phyloP scores from a whole-genome alignment of 495 filamentous ascomycete genomes.

The Tricharina praecox region DNA sequence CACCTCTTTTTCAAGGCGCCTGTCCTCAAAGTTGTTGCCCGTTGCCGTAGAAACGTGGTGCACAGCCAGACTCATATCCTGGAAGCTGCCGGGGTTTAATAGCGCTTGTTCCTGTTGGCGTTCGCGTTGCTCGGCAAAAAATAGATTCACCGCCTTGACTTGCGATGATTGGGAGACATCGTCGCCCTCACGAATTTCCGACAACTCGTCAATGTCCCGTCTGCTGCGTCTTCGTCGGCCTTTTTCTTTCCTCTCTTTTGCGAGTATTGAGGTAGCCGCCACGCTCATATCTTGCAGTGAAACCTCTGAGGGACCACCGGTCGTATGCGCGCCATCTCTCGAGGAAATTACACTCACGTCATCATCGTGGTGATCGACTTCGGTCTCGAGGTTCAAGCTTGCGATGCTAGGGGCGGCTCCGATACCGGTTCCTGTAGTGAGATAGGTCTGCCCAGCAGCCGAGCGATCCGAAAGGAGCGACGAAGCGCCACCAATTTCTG shows the following conservation, averaged over 20 bases:
- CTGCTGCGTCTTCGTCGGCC: slow-evolving; percentile 12
- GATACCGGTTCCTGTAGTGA: slow-evolving; percentile 10
- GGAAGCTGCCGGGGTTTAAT: slow-evolving; percentile 13
- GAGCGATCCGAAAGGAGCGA: slow-evolving; percentile 3
- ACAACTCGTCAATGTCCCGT: slow-evolving; percentile 21
- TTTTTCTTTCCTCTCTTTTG: slow-evolving; percentile 6
- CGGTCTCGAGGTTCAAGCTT: slow-evolving; percentile 4
- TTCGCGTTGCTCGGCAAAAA: slow-evolving; percentile 25
- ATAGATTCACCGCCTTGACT: slow-evolving; percentile 15
- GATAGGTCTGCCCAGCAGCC: not conserved
- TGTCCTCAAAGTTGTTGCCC: slow-evolving; percentile 12
- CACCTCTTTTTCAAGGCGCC: slow-evolving; percentile 20
- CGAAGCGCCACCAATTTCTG: slow-evolving; percentile 2
- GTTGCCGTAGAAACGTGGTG: slow-evolving; percentile 19
- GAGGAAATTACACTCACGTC: slow-evolving; percentile 21
- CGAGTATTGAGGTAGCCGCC: not conserved
- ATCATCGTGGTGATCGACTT: slow-evolving; percentile 12
- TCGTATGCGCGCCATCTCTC: not conserved
- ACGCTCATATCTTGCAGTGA: slow-evolving; percentile 1
- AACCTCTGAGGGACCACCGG: slow-evolving; percentile 3
- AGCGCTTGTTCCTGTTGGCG: slow-evolving; percentile 22
- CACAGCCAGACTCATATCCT: slow-evolving; percentile 20
- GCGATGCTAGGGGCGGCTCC: slow-evolving; percentile 11
- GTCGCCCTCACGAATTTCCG: slow-evolving; percentile 20
- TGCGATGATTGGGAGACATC: slow-evolving; percentile 4